These are phyloP conservation scores for Dimargaris xerosporica DNA, from an alignment of 192 early-diverging fungal species.

Conservation along the genomic window DNA sequence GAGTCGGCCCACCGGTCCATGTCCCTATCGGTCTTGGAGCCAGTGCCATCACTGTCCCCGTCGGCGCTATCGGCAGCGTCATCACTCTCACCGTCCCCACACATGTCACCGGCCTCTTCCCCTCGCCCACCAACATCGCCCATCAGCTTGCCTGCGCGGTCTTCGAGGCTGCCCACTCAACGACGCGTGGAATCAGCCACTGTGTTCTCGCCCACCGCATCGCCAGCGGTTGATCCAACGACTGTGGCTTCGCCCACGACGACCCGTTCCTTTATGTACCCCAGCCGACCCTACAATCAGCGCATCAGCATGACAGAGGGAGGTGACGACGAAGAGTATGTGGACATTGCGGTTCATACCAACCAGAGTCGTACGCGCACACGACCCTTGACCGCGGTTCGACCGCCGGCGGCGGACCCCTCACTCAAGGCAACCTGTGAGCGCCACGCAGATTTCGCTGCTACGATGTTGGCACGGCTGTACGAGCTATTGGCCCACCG, in stretches of 20 bases:
- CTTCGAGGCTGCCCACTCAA: not conserved
- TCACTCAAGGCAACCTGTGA: too few relatives aligned
- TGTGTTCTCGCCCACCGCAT: not conserved
- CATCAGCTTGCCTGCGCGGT: not conserved
- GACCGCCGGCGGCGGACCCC: too few relatives aligned
- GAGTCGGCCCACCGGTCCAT: not conserved
- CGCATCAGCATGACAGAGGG: constrained; percentile 5
- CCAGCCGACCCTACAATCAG: not conserved
- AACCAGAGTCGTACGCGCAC: not conserved
- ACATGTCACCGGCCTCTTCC: too few relatives aligned
- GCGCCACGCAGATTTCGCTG: not conserved
- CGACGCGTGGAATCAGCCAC: constrained; percentile 5
- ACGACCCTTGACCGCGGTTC: too few relatives aligned
- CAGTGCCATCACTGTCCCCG: too few relatives aligned
- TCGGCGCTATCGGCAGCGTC: too few relatives aligned
- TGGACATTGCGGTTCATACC: constrained; percentile 4
- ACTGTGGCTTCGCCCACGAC: not conserved
- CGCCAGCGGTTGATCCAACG: not conserved
- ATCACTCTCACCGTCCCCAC: too few relatives aligned
- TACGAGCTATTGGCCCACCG: not conserved
- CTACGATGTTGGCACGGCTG: constrained; percentile 2
- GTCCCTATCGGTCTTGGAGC: too few relatives aligned
- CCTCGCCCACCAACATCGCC: too few relatives aligned
- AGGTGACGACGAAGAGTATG: not conserved
- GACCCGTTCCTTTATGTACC: constrained; percentile 9